phyloP scores from a whole-genome alignment of 2,329 filamentous ascomycete genomes.

The Sclerotinia minor region DNA sequence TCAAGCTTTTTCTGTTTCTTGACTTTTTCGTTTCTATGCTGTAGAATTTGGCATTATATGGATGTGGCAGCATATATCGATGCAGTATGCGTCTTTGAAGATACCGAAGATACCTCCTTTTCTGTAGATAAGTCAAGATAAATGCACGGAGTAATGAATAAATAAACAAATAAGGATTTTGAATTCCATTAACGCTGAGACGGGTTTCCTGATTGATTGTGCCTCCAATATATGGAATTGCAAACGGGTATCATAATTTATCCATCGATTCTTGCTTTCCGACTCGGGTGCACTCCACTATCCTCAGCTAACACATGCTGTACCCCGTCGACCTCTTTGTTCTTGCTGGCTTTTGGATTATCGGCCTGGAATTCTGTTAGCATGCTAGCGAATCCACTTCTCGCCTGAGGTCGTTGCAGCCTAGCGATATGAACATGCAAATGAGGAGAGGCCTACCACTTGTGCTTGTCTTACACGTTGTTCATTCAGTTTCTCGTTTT shows the following conservation, averaged over 20 bases:
- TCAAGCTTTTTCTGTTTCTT: constrained; percentile 22
- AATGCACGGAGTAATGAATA: constrained; percentile 30
- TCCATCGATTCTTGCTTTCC: constrained; percentile 34
- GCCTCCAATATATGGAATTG: neutral
- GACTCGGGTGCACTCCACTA: constrained; percentile 39
- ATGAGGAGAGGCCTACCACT: constrained; percentile 25
- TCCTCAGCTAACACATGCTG: constrained; percentile 34
- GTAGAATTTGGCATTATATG: constrained; percentile 22
- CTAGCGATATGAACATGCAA: neutral
- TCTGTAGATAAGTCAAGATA: constrained; percentile 34
- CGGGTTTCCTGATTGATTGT: neutral
- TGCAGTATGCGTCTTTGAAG: constrained; percentile 17
- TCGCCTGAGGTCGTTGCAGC: neutral
- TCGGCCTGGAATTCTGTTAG: constrained; percentile 17
- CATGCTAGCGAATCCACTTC: neutral
- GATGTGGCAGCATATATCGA: constrained; percentile 14
- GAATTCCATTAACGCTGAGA: constrained; percentile 11
- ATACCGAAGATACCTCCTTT: constrained; percentile 31
- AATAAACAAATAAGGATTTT: constrained; percentile 22
- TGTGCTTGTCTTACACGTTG: constrained; percentile 40
- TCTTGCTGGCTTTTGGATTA: constrained; percentile 12
- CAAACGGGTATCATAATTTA: constrained; percentile 9
- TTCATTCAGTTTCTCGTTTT: constrained; percentile 82
- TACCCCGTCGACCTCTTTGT: constrained; percentile 33
- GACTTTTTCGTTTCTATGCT: constrained; percentile 19